Base-by-base conservation (phyloP, 305 asterid species). In the Fraxinus xanthoxyloides region DNA sequence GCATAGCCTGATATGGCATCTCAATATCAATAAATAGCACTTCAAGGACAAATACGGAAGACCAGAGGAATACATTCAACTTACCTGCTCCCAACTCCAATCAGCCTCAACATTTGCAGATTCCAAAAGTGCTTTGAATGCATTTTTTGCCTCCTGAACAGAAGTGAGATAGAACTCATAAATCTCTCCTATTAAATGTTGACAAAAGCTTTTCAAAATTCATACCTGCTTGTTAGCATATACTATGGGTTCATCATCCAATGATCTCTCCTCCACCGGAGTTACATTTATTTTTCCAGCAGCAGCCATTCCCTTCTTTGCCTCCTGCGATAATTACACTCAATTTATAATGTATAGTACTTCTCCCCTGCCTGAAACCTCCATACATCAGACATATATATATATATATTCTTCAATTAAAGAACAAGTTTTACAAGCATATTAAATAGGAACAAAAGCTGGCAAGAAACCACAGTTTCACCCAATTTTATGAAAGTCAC, bases 51-150 rank as follows among this genome's bases (percentile, higher is more conserved):
- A 36, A 54, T 77, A 74, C 5, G 4, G 84, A 84, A 82, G 51
- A 81, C 80, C 76, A 54, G 24, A 77, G 10, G 24, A 59, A 65
- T 32, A 74, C 30, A 75, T 76, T 78, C 54, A 61, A 65, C 77
- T 82, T 85, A 94, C 99, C 98, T 96, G 99, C 90, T 96, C 99
- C 99, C 99, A 96, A 78, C 82, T 85, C 97, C 97, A 96, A 89
- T 96, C 98, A 76, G 94, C 94, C 89, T 88, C 93, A 46, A 96
- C 99, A 88, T 92, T 94, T 75, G 93, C 94, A 83, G 92, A 94
- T 88, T 94, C 99, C 72, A 96, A 81, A 76, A 96, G 84, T 78
- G 94, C 87, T 92, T 96, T 96, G 83, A 96, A 96, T 10, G 97
- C 98, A 93, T 85, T 90, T 88, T 96, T 96, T 1, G 99, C 99